A percentile compares a stretch with the other conserved stretches of the same genome.
These are phyloP conservation scores for Amyloporia xantha DNA, from an alignment of 768 basidiomycete species.

Conservation along the genomic window DNA sequence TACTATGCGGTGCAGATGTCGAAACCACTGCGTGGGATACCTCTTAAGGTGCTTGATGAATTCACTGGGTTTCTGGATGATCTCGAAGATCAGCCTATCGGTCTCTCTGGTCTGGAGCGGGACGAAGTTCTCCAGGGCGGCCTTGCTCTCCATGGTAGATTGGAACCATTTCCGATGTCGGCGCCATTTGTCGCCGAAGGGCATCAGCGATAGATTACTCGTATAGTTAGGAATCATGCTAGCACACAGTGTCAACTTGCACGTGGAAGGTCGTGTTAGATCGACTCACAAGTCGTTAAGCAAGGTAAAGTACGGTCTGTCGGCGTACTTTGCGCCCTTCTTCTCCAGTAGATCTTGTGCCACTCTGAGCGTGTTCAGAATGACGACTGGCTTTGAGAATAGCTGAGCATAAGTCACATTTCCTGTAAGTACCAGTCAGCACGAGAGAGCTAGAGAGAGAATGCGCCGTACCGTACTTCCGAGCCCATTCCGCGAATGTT, in stretches of 20 bases:
- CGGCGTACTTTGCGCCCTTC: constrained; percentile 19
- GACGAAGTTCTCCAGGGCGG: constrained; percentile 12
- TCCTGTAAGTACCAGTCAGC: constrained; percentile 4
- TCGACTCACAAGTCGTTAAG: constrained; percentile 16
- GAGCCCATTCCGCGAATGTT: constrained; percentile 24
- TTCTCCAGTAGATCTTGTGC: constrained; percentile 22
- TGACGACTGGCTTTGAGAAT: constrained; percentile 9
- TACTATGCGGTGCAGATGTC: not conserved
- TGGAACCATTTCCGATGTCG: constrained; percentile 24
- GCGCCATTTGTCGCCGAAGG: constrained; percentile 23
- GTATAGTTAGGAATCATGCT: constrained; percentile 10
- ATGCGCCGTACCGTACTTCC: constrained; percentile 19
- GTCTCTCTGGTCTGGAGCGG: constrained; percentile 22
- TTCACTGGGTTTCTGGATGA: constrained; percentile 22
- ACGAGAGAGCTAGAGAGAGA: not conserved
- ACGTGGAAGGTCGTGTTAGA: not conserved
- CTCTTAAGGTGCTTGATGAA: constrained; percentile 18
- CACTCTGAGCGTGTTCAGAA: constrained; percentile 17
- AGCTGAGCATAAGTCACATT: constrained; percentile 13
- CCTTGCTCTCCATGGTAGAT: constrained; percentile 17
- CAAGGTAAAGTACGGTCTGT: constrained; percentile 14
- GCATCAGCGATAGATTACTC: no score
- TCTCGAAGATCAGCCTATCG: constrained; percentile 18
- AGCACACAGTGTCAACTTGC: not conserved
- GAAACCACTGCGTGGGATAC: not conserved